Evolutionary conservation across 495 filamentous ascomycete genomes (phyloP).

Genomic region (Antarctomyces pellizariae): DNA sequence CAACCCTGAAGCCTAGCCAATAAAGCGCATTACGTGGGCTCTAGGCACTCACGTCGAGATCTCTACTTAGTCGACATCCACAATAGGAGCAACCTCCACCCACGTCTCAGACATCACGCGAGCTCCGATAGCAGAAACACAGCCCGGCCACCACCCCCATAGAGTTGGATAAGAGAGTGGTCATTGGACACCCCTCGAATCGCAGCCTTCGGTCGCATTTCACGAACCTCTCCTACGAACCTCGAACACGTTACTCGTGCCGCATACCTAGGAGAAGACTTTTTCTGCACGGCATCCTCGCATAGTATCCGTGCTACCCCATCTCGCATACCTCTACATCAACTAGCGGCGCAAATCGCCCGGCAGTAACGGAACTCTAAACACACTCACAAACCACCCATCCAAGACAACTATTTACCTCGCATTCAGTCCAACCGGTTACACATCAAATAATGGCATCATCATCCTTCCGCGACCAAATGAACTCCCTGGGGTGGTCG

Average conservation of each 20-base stretch:
- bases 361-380: not conserved
- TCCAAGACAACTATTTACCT: conserved; percentile 1
- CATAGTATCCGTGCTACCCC: too few species aligned
- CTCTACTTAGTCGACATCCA: too few species aligned
- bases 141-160: conserved; percentile 8
- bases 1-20: too few species aligned
- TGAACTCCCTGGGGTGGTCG: conserved; percentile 90
- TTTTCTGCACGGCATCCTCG: too few species aligned
- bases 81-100: too few species aligned
- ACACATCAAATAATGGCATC: conserved; percentile 47
- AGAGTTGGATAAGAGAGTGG: conserved; percentile 10
- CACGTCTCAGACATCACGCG: too few species aligned
- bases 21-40: too few species aligned
- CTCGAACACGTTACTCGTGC: too few species aligned
- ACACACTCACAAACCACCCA: not conserved
- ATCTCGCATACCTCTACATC: conserved; percentile 10
- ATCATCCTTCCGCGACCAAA: conserved; percentile 69
- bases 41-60: too few species aligned
- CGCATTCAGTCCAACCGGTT: conserved; percentile 3
- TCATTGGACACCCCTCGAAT: conserved; percentile 17
- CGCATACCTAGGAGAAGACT: too few species aligned
- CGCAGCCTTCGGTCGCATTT: conserved; percentile 10
- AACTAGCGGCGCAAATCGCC: conserved; percentile 3
- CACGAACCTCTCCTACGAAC: too few species aligned
- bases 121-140: conserved; percentile 4